Evolutionary conservation across 352 stramenopile species (phyloP).

Genomic region (Phytophthora pini): DNA sequence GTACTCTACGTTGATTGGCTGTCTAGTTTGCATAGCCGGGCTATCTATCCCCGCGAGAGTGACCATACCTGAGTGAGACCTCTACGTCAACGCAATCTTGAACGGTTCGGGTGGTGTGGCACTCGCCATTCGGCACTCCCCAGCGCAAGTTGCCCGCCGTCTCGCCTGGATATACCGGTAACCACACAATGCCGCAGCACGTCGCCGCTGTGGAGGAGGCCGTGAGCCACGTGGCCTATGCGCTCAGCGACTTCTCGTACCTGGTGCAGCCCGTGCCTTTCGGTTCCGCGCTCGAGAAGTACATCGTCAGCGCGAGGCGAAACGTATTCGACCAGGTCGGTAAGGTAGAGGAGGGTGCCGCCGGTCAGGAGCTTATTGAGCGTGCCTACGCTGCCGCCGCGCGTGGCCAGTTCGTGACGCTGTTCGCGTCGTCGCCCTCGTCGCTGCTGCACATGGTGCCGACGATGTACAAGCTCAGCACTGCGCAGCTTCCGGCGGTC

Average conservation of each 20-base stretch:
- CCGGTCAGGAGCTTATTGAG: conserved; percentile 71
- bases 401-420: conserved; percentile 88
- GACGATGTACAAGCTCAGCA: conserved; percentile 95
- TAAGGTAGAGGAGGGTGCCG: conserved; percentile 54
- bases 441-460: conserved; percentile 93
- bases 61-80: background rate
- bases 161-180: background rate
- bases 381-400: conserved; percentile 65
- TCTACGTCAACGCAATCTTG: conserved; percentile 12
- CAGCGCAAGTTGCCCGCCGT: conserved; percentile 18
- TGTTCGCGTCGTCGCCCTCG: conserved; percentile 89
- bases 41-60: too few species aligned
- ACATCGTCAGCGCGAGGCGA: conserved; percentile 72
- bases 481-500: conserved; percentile 82
- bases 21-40: background rate
- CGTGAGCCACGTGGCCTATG: conserved; percentile 83
- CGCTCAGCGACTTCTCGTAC: conserved; percentile 80
- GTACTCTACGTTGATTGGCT: conserved; percentile 11
- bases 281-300: conserved; percentile 66
- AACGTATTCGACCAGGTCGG: conserved; percentile 86
- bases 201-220: conserved; percentile 65
- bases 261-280: conserved; percentile 73
- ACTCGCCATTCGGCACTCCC: conserved; percentile 34
- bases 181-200: conserved; percentile 28
- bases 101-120: conserved; percentile 36